phyloP scores from a whole-genome alignment of 805 yeast species.

The Teunomyces lycoperdinae region DNA sequence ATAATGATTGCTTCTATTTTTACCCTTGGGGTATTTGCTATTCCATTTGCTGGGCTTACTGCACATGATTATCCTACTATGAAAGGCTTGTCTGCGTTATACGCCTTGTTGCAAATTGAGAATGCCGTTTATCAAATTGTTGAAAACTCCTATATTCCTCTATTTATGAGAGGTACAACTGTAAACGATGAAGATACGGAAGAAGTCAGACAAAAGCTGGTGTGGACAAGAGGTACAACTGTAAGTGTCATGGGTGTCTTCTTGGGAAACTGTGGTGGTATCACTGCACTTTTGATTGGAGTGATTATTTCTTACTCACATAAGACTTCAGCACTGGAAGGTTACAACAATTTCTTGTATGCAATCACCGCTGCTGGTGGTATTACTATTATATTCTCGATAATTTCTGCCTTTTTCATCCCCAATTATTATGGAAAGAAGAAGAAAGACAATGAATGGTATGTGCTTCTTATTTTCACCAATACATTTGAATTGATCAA shows the following conservation, averaged over 20 bases:
- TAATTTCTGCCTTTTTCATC: constrained; percentile 22
- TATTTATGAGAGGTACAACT: constrained; percentile 34
- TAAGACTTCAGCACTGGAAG: constrained; percentile 20
- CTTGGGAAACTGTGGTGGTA: constrained; percentile 36
- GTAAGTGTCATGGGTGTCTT: constrained; percentile 39
- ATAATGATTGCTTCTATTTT: constrained; percentile 28
- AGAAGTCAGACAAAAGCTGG: constrained; percentile 18
- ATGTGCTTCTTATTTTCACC: constrained; percentile 22
- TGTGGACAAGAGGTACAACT: constrained; percentile 29
- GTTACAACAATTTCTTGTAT: constrained; percentile 30
- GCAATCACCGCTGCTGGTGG: constrained; percentile 41
- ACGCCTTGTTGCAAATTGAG: constrained; percentile 26
- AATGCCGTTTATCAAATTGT: constrained; percentile 35
- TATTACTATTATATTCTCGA: constrained; percentile 25
- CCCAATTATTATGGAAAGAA: constrained; percentile 28
- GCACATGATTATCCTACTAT: constrained; percentile 17
- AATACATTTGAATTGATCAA: constrained; percentile 21
- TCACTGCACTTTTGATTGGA: constrained; percentile 36
- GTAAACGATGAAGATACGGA: constrained; percentile 15
- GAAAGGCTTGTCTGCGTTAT: constrained; percentile 25
- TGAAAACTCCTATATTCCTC: constrained; percentile 40
- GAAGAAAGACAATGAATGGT: constrained; percentile 19
- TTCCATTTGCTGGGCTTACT: constrained; percentile 34
- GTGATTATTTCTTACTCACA: constrained; percentile 30
- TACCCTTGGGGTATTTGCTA: constrained; percentile 30